Evolutionary conservation across 768 basidiomycete genomes (phyloP), one percentile per base, ranked within the genome.

Genomic region (Pisolithus orientalis): DNA sequence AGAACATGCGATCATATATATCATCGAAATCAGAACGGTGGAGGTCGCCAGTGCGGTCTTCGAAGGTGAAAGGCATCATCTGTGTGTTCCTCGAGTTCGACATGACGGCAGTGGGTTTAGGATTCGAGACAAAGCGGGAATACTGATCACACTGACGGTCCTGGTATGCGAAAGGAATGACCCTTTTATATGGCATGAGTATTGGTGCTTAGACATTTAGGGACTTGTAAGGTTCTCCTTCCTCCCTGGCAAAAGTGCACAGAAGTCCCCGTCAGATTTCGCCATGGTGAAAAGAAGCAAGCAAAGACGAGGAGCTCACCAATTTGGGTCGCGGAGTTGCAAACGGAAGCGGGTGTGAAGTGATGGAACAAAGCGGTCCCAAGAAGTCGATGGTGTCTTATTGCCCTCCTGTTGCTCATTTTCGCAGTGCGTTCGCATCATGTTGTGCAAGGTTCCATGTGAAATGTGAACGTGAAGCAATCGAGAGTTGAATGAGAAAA

Each of bases 1-100:
- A 75, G 71, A 85, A 88, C 56, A 82, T 69, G 50, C 87, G 80
- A 67, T 90, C 87, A 62, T 88, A 89, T 58, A 87, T 78, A 59
- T 90, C 87, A 62, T 87, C 85, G 56, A 81, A 88, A 72, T 90
- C 85, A 1, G 84, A 76, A 44, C 70, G 67, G 11, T 74, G 70
- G 53, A 77, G 66, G 13, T 69, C 65, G 17, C 79, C 84, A 0
- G 85, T 83, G 44, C 83, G 80, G 70, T 88, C 85, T 65, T 88
- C 86, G 42, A 87, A 75, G 44, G 77, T 77, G 57, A 78, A 78
- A 16, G 83, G 81, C 52, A 80, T 34, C 32, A 11, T 72, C 43
- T 64, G 67, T 24, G 43, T 44, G 42, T 57, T 53, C 28, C 60
- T 47, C 52, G 21, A 21, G 21, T 21, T 21, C 21, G 68, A 55